These are phyloP conservation scores for Fusarium abutilonis DNA, from an alignment of 2,329 filamentous ascomycete species.

Conservation along the genomic window DNA sequence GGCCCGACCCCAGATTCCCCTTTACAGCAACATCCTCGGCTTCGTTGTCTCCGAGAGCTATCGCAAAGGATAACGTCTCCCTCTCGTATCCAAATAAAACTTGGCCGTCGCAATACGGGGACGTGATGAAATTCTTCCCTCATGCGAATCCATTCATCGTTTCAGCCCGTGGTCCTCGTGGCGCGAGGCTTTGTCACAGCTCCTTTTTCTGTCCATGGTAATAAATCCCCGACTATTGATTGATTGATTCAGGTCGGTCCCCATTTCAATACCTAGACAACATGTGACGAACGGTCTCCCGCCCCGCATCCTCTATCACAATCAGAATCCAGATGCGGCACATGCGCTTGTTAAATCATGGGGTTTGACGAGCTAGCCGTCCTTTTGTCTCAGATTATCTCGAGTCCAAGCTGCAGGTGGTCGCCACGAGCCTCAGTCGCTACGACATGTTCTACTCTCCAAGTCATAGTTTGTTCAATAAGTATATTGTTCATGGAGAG, in stretches of 20 bases:
- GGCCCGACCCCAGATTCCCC: constrained; percentile 31
- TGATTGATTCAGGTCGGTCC: too few relatives aligned
- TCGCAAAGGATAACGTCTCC: constrained; percentile 2
- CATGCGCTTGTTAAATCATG: constrained; percentile 37
- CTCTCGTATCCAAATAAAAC: background rate
- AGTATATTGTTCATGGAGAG: background rate
- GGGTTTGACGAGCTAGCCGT: constrained; percentile 26
- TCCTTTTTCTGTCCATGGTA: background rate
- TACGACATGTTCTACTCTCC: background rate
- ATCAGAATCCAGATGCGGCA: constrained; percentile 18
- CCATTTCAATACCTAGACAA: background rate
- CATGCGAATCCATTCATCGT: constrained; percentile 10
- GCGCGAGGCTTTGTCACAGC: constrained; percentile 18
- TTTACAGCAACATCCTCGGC: constrained; percentile 23
- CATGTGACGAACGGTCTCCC: constrained; percentile 19
- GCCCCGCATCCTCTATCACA: background rate
- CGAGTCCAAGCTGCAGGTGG: constrained; percentile 31
- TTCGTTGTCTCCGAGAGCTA: constrained; percentile 9
- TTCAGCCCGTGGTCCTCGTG: constrained; percentile 19
- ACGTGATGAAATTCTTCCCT: constrained; percentile 2
- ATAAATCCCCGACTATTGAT: background rate
- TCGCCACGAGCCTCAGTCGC: constrained; percentile 15
- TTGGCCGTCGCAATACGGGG: background rate
- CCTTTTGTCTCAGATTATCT: constrained; percentile 25
- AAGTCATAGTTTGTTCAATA: background rate